These are phyloP conservation scores for Aspergillus nanangensis DNA, from an alignment of 495 filamentous ascomycete genomes.

Conservation along the genomic window DNA sequence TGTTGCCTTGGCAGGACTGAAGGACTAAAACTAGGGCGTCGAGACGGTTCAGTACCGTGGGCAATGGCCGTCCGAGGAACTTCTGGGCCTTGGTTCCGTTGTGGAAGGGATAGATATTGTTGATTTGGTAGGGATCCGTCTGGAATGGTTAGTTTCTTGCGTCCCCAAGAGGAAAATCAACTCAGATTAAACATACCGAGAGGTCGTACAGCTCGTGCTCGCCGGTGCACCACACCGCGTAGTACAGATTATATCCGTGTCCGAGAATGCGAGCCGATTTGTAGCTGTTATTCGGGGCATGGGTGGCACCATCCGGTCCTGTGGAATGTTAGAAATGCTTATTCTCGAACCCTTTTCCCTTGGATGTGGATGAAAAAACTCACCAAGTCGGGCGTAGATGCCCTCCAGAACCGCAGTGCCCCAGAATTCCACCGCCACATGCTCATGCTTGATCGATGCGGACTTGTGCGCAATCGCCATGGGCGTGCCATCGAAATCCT, in stretches of 20 bases:
- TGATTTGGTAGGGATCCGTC: slow-evolving; percentile 56
- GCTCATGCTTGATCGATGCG: slow-evolving; percentile 48
- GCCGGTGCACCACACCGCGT: slow-evolving; percentile 62
- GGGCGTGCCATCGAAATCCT: slow-evolving; percentile 56
- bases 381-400: slow-evolving; percentile 26
- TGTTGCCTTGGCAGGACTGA: slow-evolving; percentile 56
- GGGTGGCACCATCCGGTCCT: slow-evolving; percentile 19
- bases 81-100: slow-evolving; percentile 5
- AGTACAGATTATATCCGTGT: slow-evolving; percentile 53
- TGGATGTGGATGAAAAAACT: not conserved
- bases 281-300: slow-evolving; percentile 55
- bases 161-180: not conserved
- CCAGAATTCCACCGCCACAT: slow-evolving; percentile 66
- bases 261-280: slow-evolving; percentile 56
- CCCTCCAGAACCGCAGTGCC: slow-evolving; percentile 51
- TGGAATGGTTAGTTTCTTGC: slow-evolving; percentile 13
- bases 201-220: slow-evolving; percentile 64
- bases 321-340: not conserved
- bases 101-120: slow-evolving; percentile 47
- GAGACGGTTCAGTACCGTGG: slow-evolving; percentile 44
- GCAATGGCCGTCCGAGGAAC: slow-evolving; percentile 44
- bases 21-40: slow-evolving; percentile 60
- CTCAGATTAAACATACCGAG: slow-evolving; percentile 25
- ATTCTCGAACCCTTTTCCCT: not conserved
- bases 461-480: slow-evolving; percentile 43